These are phyloP conservation scores for Tulasnella sp. DNA, from an alignment of 768 basidiomycete genomes.

Conservation along the genomic window DNA sequence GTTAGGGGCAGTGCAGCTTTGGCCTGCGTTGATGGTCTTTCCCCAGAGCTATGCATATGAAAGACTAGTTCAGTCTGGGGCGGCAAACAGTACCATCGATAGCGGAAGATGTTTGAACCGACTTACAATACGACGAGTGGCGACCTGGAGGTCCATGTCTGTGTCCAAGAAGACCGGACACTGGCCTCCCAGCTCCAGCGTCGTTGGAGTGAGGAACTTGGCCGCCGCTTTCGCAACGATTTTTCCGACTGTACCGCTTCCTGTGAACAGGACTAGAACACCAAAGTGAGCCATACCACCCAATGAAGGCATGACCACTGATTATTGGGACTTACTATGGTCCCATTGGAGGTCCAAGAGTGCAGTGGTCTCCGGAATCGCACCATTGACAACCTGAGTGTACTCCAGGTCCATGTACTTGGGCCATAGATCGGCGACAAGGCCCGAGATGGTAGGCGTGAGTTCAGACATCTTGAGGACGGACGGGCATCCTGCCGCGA, in stretches of 20 bases:
- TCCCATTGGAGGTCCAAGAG: conserved; percentile 63
- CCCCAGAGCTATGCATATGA: conserved; percentile 20
- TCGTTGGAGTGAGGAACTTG: conserved; percentile 42
- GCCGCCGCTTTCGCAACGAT: conserved; percentile 43
- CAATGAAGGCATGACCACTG: no score
- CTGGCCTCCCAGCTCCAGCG: conserved; percentile 33
- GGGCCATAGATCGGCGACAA: conserved; percentile 56
- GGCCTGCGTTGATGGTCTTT: conserved; percentile 23
- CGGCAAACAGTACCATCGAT: no score
- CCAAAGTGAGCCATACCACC: no score
- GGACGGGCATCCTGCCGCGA: conserved; percentile 65
- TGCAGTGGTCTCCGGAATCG: conserved; percentile 52
- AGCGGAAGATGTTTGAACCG: no score
- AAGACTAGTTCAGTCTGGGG: no score
- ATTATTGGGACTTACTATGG: conserved; percentile 38
- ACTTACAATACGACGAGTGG: conserved; percentile 21
- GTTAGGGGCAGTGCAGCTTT: conserved; percentile 28
- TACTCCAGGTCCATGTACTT: conserved; percentile 63
- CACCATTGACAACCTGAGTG: conserved; percentile 56
- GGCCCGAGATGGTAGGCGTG: conserved; percentile 39
- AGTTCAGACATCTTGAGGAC: conserved; percentile 70
- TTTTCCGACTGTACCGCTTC: conserved; percentile 37
- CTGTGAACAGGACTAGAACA: conserved; percentile 29
- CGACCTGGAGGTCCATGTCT: conserved; percentile 19
- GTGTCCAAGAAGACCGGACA: conserved; percentile 28